These are phyloP conservation scores for Diaporthe amygdali DNA, from an alignment of 2,329 filamentous ascomycete genomes.

Conservation along the genomic window DNA sequence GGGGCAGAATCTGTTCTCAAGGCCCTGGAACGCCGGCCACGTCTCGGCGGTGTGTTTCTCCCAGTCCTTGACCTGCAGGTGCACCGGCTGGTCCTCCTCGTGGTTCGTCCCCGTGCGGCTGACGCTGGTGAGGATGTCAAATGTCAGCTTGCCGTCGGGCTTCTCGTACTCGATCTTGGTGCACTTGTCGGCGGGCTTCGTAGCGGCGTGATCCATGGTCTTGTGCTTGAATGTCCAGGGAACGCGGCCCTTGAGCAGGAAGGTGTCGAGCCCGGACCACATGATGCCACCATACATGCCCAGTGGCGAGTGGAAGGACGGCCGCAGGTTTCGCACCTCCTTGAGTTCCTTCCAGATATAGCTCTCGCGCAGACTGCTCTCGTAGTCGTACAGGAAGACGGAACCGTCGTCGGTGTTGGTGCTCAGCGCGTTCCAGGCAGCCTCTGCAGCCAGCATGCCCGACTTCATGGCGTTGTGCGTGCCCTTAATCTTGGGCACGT, in stretches of 20 bases:
- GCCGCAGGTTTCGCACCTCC: constrained; percentile 96
- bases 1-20: constrained; percentile 97
- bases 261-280: constrained; percentile 94
- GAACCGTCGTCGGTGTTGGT: constrained; percentile 63
- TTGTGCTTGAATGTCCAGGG: constrained; percentile 95
- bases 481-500: constrained; percentile 98
- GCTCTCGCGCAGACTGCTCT: constrained; percentile 84
- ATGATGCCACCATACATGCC: constrained; percentile 88
- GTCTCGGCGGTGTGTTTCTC: constrained; percentile 84
- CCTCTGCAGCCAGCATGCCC: constrained; percentile 94
- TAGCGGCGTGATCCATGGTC: constrained; percentile 76
- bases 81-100: constrained; percentile 97
- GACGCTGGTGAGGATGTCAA: constrained; percentile 95
- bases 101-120: constrained; percentile 97
- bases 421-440: constrained; percentile 78
- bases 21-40: constrained; percentile 86
- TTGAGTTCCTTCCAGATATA: constrained; percentile 93
- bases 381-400: constrained; percentile 94
- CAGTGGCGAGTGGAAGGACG: constrained; percentile 87
- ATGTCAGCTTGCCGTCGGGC: constrained; percentile 92
- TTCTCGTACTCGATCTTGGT: constrained; percentile 95
- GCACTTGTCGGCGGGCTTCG: constrained; percentile 79
- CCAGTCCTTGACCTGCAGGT: constrained; percentile 95
- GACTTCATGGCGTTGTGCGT: constrained; percentile 98
- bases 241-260: constrained; percentile 79